Conservation (phyloP, 2,329 filamentous ascomycete genomes). For the Penicillium sp. region DNA sequence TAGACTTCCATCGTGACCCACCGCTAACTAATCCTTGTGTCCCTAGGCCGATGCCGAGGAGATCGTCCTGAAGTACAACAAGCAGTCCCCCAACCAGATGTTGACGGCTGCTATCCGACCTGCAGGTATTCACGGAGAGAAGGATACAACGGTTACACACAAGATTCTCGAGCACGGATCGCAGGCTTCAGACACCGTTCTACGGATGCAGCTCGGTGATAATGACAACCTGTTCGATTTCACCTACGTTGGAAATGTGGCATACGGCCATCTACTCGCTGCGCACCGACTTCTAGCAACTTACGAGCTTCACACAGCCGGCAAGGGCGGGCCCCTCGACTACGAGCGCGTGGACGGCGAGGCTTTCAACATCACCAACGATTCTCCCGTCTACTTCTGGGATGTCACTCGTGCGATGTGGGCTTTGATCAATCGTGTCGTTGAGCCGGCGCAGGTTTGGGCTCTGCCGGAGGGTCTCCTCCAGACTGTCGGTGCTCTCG, state of each 20-base stretch:
- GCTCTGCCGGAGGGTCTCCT: slow-evolving; percentile 41
- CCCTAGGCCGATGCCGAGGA: slow-evolving; percentile 71
- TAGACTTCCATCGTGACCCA: background rate
- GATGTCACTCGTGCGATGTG: slow-evolving; percentile 79
- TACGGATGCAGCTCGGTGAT: slow-evolving; percentile 76
- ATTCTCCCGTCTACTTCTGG: slow-evolving; percentile 84
- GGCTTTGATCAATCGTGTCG: slow-evolving; percentile 49
- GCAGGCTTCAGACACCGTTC: slow-evolving; percentile 55
- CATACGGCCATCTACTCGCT: slow-evolving; percentile 79
- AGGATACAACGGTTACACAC: slow-evolving; percentile 72
- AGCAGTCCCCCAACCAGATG: slow-evolving; percentile 55
- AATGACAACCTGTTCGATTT: slow-evolving; percentile 68
- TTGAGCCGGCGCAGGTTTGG: slow-evolving; percentile 44
- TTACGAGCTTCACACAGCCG: slow-evolving; percentile 41
- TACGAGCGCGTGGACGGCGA: slow-evolving; percentile 76
- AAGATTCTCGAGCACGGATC: slow-evolving; percentile 69
- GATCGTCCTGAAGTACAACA: slow-evolving; percentile 73
- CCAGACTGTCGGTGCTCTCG: slow-evolving; percentile 39
- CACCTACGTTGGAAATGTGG: slow-evolving; percentile 65
- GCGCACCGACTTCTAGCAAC: slow-evolving; percentile 66
- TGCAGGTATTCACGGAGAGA: slow-evolving; percentile 85
- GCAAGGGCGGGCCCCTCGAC: slow-evolving; percentile 60
- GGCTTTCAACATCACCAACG: slow-evolving; percentile 87
- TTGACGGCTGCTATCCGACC: slow-evolving; percentile 79
- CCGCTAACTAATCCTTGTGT: slow-evolving; percentile 2